phyloP scores from a whole-genome alignment of 2,329 filamentous ascomycete genomes.

The Geoglossum cookeanum region DNA sequence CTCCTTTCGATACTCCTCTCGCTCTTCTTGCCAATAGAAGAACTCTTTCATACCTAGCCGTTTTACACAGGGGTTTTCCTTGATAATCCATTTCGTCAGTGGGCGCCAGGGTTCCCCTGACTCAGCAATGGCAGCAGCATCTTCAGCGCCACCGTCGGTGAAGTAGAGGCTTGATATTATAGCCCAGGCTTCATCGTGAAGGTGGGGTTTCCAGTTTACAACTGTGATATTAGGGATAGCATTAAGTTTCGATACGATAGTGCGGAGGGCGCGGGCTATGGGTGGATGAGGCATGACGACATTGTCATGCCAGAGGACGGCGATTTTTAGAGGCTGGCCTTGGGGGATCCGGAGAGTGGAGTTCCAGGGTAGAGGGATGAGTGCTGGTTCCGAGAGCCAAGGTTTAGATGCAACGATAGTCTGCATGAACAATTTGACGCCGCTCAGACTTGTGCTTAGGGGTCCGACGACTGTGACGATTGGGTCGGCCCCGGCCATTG shows the following conservation, averaged over 20 bases:
- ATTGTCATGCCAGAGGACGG: slow-evolving; percentile 1
- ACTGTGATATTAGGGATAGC: slow-evolving; percentile 11
- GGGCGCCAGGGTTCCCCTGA: slow-evolving; percentile 39
- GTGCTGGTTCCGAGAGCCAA: slow-evolving; percentile 4
- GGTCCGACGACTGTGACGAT: slow-evolving; percentile 34
- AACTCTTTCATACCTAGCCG: slow-evolving; percentile 23
- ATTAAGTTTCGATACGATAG: neutral
- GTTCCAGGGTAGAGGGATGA: slow-evolving; percentile 6
- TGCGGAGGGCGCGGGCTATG: neutral
- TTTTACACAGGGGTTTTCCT: slow-evolving; percentile 32
- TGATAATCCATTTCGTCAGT: slow-evolving; percentile 37
- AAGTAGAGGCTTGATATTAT: slow-evolving; percentile 33
- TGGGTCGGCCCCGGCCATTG: slow-evolving; percentile 25
- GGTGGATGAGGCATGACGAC: slow-evolving; percentile 4
- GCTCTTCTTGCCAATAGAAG: slow-evolving; percentile 23
- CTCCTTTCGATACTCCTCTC: slow-evolving; percentile 25
- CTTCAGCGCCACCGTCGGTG: slow-evolving; percentile 38
- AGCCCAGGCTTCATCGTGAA: slow-evolving; percentile 30
- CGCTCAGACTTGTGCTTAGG: slow-evolving; percentile 15
- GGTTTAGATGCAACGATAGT: slow-evolving; percentile 5
- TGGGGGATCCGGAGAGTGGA: neutral
- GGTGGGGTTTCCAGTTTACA: slow-evolving; percentile 22
- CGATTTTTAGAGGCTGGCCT: neutral
- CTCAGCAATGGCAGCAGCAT: slow-evolving; percentile 28
- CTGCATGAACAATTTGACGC: slow-evolving; percentile 8